phyloP scores from a whole-genome alignment of 345 rosid species.

The Citrus trifoliata region DNA sequence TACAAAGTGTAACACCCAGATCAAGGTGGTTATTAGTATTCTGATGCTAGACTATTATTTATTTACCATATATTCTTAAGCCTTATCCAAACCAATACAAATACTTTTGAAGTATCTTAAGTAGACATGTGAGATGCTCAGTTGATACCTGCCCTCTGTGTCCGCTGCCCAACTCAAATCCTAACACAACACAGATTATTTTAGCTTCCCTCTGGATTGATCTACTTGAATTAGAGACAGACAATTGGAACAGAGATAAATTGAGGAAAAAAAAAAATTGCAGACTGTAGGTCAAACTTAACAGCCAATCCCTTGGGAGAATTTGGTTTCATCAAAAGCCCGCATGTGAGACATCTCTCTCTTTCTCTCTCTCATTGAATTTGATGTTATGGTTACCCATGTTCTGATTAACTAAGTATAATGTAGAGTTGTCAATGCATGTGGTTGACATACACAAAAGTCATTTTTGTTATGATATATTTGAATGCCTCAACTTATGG shows the following conservation, averaged over 20 bases:
- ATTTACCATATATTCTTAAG: slow-evolving; percentile 9
- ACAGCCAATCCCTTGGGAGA: slow-evolving; percentile 1
- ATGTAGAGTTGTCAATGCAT: neutral
- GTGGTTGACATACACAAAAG: slow-evolving; percentile 7
- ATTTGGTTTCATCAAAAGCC: neutral
- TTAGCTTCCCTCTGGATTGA: neutral
- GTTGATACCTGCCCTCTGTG: slow-evolving; percentile 5
- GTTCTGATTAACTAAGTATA: neutral
- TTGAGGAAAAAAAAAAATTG: neutral
- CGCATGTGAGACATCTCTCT: slow-evolving; percentile 1
- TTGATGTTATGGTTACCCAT: slow-evolving; percentile 12
- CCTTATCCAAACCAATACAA: neutral
- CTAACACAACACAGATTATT: too few relatives aligned
- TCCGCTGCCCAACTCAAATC: slow-evolving; percentile 5
- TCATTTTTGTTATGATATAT: neutral
- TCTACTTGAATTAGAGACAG: neutral
- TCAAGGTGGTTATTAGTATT: neutral
- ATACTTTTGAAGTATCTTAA: neutral
- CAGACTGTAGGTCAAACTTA: neutral
- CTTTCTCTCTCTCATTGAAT: slow-evolving; percentile 5
- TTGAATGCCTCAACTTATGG: neutral
- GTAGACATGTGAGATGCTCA: slow-evolving; percentile 8
- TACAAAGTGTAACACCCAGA: neutral
- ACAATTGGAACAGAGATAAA: neutral
- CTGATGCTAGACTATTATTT: slow-evolving; percentile 7